Conservation (phyloP, 306 rosid species). For the Sicyos baderoa region DNA sequence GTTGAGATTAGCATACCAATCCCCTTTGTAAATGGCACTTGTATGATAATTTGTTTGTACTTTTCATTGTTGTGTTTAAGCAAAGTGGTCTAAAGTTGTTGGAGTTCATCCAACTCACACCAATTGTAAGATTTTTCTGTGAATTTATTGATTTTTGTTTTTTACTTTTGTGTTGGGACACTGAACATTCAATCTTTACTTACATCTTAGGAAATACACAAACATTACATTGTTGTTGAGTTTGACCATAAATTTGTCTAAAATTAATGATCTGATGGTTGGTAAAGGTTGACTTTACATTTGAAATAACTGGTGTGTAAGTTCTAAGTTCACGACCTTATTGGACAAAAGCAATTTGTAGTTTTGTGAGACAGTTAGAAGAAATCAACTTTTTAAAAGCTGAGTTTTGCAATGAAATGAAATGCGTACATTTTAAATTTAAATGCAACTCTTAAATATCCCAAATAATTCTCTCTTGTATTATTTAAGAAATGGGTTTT, state of each 20-base stretch:
- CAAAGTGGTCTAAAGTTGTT: neutral
- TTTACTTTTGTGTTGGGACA: conserved; percentile 1
- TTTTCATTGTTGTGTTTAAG: conserved; percentile 1
- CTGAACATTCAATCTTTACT: conserved; percentile 6
- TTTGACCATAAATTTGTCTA: neutral
- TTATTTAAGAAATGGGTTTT: neutral
- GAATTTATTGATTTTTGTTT: conserved; percentile 6
- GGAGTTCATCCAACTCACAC: neutral
- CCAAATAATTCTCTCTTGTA: neutral
- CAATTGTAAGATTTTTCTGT: conserved; percentile 2
- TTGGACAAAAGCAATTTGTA: neutral
- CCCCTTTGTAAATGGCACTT: conserved; percentile 12
- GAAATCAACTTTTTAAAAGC: no score
- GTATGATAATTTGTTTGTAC: conserved; percentile 4
- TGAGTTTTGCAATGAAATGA: no score
- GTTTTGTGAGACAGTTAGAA: neutral
- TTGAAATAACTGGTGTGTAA: no score
- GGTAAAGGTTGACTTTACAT: no score
- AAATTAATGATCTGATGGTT: no score
- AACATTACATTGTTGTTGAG: neutral
- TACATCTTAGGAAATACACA: neutral
- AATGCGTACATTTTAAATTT: no score
- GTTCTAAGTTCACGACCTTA: neutral
- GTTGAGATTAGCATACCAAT: conserved; percentile 21
- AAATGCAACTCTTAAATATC: no score